A percentile compares a stretch with the other conserved stretches of the same genome.
Evolutionary conservation across 768 basidiomycete genomes (phyloP).

Genomic region (Ramaria sp.): DNA sequence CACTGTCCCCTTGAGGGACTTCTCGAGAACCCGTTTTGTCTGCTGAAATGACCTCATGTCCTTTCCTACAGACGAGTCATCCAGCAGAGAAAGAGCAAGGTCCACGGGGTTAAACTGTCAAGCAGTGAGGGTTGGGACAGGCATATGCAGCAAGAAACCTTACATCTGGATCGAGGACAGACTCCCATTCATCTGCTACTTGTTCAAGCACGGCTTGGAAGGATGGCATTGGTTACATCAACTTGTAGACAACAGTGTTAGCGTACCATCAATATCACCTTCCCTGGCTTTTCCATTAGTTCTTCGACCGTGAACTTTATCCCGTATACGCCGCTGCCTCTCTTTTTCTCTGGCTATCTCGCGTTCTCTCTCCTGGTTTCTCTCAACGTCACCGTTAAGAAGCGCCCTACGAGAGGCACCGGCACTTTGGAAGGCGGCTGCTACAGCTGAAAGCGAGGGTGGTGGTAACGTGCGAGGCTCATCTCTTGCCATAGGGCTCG

Average conservation of each 20-base stretch:
- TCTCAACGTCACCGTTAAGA: conserved; percentile 42
- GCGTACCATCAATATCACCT: conserved; percentile 80
- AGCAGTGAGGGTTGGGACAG: conserved; percentile 6
- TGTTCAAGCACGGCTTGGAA: conserved; percentile 67
- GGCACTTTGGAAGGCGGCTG: conserved; percentile 63
- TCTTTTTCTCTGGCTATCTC: conserved; percentile 53
- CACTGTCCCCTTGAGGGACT: conserved; percentile 77
- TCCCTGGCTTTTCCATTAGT: conserved; percentile 43
- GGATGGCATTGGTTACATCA: neutral
- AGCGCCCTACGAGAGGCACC: conserved; percentile 46
- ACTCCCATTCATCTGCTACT: conserved; percentile 85
- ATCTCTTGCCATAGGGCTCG: conserved; percentile 15
- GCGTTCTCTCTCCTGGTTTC: conserved; percentile 44
- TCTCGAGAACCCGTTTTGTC: conserved; percentile 68
- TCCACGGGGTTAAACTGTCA: conserved; percentile 87
- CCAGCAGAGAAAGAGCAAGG: conserved; percentile 81
- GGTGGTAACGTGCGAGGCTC: conserved; percentile 17
- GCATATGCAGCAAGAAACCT: conserved; percentile 16
- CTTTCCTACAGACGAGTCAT: conserved; percentile 60
- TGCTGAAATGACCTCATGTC: conserved; percentile 66
- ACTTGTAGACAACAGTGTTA: neutral
- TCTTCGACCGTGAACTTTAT: conserved; percentile 50
- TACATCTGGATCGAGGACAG: conserved; percentile 74
- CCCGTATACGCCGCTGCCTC: conserved; percentile 60
- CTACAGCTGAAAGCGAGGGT: conserved; percentile 37